These are phyloP conservation scores for Favolaschia claudopus DNA, from an alignment of 768 basidiomycete genomes.

Conservation along the genomic window DNA sequence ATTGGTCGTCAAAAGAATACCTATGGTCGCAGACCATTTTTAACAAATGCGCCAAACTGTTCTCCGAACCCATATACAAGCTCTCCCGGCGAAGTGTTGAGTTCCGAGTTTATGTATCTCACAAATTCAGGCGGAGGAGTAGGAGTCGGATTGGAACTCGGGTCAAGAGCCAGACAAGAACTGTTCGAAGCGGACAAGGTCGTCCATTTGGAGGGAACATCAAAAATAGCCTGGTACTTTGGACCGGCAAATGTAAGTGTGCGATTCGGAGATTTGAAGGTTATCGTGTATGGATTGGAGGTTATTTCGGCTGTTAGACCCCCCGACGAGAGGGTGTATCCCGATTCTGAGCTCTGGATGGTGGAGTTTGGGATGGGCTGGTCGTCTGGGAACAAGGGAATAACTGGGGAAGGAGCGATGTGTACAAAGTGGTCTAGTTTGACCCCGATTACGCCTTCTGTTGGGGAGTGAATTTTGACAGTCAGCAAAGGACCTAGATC, in stretches of 20 bases:
- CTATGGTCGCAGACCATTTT: constrained; percentile 63
- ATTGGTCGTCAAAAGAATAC: constrained; percentile 27
- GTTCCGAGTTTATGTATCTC: constrained; percentile 63
- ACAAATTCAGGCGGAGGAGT: constrained; percentile 48
- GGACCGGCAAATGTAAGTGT: constrained; percentile 58
- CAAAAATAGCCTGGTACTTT: constrained; percentile 62
- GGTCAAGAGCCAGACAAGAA: constrained; percentile 63
- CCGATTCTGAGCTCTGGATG: constrained; percentile 41
- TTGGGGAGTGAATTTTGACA: constrained; percentile 61
- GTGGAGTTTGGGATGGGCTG: constrained; percentile 53
- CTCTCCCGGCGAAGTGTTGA: constrained; percentile 74
- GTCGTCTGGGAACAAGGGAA: constrained; percentile 70
- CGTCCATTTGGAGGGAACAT: constrained; percentile 65
- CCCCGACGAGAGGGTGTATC: constrained; percentile 50
- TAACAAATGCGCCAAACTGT: constrained; percentile 77
- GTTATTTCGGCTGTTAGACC: constrained; percentile 63
- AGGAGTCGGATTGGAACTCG: constrained; percentile 65
- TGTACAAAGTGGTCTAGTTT: constrained; percentile 63
- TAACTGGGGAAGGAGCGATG: constrained; percentile 50
- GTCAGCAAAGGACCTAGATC: constrained; percentile 55
- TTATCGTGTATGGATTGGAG: constrained; percentile 66
- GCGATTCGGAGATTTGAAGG: constrained; percentile 60
- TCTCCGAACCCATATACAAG: constrained; percentile 79
- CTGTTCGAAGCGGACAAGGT: constrained; percentile 56
- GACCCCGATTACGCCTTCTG: constrained; percentile 62